Conservation (phyloP, 2,329 filamentous ascomycete genomes). For the Colletotrichum horii region DNA sequence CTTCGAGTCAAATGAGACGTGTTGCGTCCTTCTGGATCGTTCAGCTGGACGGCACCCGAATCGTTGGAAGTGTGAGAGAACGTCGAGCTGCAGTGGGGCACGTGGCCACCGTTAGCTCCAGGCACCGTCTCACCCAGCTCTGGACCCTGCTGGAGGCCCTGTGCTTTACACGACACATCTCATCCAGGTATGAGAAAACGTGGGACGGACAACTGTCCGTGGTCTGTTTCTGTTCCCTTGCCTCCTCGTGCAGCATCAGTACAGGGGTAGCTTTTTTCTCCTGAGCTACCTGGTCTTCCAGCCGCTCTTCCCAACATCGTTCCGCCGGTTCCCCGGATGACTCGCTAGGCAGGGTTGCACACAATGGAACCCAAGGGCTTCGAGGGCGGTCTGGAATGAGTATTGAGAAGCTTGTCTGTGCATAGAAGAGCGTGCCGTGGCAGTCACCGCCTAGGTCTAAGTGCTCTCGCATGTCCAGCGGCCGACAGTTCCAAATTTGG, state of each 20-base stretch:
- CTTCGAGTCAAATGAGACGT: background rate
- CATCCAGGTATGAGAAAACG: constrained; percentile 4
- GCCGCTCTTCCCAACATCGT: background rate
- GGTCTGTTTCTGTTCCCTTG: background rate
- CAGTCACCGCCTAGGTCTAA: background rate
- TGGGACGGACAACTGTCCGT: constrained; percentile 9
- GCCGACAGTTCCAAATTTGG: background rate
- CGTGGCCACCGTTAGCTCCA: background rate
- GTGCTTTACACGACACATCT: background rate
- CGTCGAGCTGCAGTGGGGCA: background rate
- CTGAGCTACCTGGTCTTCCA: background rate
- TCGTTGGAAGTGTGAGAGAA: background rate
- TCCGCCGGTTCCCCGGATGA: background rate
- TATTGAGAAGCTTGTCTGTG: background rate
- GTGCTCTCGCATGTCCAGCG: background rate
- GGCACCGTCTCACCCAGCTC: background rate
- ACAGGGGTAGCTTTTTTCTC: background rate
- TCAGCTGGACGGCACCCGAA: background rate
- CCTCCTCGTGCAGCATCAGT: background rate
- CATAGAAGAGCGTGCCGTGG: background rate
- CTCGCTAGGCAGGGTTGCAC: background rate
- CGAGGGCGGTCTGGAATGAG: background rate
- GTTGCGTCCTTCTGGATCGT: background rate
- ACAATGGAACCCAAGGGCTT: background rate
- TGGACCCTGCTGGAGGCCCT: background rate